phyloP scores from a whole-genome alignment of 176 grass and related monocot genomes.

The Tillandsia fasciculata region DNA sequence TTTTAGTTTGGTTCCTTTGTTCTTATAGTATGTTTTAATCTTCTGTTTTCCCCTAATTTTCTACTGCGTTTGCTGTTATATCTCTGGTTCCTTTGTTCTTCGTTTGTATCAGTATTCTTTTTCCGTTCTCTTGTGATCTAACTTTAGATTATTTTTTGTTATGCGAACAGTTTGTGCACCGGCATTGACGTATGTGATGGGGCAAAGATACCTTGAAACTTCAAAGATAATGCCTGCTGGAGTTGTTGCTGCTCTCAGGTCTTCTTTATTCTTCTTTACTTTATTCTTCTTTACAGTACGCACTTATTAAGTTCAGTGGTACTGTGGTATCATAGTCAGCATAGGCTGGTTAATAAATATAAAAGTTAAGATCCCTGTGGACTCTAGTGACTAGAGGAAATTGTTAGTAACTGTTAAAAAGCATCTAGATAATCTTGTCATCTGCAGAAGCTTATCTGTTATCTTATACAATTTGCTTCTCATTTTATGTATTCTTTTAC shows the following conservation, averaged over 20 bases:
- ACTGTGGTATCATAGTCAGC: not conserved
- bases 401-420: no score
- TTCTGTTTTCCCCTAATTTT: no score
- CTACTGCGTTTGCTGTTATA: not conserved
- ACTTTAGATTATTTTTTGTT: not conserved
- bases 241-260: conserved; percentile 73
- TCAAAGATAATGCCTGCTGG: conserved; percentile 85
- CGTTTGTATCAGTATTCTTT: not conserved
- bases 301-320: not conserved
- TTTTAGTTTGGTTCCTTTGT: no score
- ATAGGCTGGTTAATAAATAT: not conserved
- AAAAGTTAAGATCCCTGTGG: no score
- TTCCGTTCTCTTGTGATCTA: not conserved
- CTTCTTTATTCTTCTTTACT: conserved; percentile 4
- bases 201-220: conserved; percentile 61
- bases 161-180: conserved; percentile 50
- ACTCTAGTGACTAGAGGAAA: no score
- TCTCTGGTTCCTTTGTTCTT: not conserved
- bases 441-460: no score
- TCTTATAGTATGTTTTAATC: no score
- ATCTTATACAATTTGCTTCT: no score
- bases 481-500: no score
- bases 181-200: conserved; percentile 51
- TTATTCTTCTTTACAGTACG: not conserved
- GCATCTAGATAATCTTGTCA: no score